Evolutionary conservation across 2,329 filamentous ascomycete genomes (phyloP).

Genomic region (Volutella citrinella): DNA sequence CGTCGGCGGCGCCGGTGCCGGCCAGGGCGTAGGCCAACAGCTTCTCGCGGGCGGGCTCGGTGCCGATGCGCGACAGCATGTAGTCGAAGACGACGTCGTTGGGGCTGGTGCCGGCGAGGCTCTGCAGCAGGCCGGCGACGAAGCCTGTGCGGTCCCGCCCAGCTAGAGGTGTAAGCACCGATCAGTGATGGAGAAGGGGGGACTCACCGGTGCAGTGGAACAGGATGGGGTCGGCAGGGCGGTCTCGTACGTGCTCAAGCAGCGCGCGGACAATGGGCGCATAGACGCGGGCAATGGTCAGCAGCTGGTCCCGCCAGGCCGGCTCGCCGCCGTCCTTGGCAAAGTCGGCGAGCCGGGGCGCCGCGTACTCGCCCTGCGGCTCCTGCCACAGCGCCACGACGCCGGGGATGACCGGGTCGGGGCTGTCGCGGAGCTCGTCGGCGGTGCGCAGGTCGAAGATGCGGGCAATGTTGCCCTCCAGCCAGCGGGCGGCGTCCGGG

Average conservation of each 20-base stretch:
- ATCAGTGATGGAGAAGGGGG: background rate
- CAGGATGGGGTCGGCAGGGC: slow-evolving; percentile 42
- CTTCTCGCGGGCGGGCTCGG: slow-evolving; percentile 47
- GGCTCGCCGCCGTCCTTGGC: slow-evolving; percentile 41
- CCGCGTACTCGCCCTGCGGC: slow-evolving; percentile 31
- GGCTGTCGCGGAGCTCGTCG: slow-evolving; percentile 39
- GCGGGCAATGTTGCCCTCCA: slow-evolving; percentile 37
- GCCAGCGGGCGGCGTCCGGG: slow-evolving; percentile 31
- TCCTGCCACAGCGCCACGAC: slow-evolving; percentile 45
- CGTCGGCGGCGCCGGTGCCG: slow-evolving; percentile 32
- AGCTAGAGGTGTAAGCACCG: slow-evolving; percentile 29
- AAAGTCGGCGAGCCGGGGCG: slow-evolving; percentile 39
- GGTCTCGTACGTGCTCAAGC: slow-evolving; percentile 47
- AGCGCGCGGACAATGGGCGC: slow-evolving; percentile 39
- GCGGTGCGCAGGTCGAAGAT: slow-evolving; percentile 52
- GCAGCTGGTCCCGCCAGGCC: slow-evolving; percentile 46
- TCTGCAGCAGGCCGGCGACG: slow-evolving; percentile 46
- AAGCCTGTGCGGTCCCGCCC: slow-evolving; percentile 55
- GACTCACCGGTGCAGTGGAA: slow-evolving; percentile 53
- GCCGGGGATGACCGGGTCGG: slow-evolving; percentile 42
- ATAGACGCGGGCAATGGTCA: slow-evolving; percentile 44
- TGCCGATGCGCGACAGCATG: slow-evolving; percentile 52
- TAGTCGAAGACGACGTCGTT: slow-evolving; percentile 47
- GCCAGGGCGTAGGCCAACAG: slow-evolving; percentile 41
- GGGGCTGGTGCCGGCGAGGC: slow-evolving; percentile 44